Conservation (phyloP, 164 flowering plant species). For the Magnolia officinalis region DNA sequence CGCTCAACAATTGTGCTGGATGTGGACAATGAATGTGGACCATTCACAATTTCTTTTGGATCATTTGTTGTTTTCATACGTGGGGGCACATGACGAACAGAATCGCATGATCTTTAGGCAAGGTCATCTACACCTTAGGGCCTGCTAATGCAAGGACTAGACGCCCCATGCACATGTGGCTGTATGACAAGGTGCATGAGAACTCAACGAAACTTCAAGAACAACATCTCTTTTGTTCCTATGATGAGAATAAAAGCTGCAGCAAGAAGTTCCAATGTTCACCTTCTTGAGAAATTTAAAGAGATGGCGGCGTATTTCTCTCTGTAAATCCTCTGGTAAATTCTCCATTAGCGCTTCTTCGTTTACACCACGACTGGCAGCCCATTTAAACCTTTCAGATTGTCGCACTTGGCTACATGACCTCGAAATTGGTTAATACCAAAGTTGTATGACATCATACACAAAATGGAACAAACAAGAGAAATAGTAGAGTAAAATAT, state of each 20-base stretch:
- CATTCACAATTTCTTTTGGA: too few relatives aligned
- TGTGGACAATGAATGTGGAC: too few relatives aligned
- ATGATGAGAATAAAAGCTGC: neutral
- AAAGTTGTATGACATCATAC: neutral
- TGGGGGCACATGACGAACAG: too few relatives aligned
- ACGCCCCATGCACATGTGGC: too few relatives aligned
- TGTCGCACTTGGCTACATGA: conserved; percentile 54
- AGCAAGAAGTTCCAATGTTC: conserved; percentile 11
- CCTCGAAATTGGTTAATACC: neutral
- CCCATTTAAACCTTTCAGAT: conserved; percentile 77
- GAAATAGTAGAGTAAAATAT: too few relatives aligned
- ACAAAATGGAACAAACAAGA: too few relatives aligned
- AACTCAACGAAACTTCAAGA: neutral
- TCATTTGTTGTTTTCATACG: too few relatives aligned
- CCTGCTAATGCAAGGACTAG: too few relatives aligned
- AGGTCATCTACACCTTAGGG: too few relatives aligned
- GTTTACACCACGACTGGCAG: conserved; percentile 72
- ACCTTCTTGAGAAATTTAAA: conserved; percentile 72
- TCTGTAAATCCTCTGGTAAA: conserved; percentile 83
- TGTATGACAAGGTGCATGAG: too few relatives aligned
- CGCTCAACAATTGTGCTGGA: too few relatives aligned
- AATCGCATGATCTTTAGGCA: too few relatives aligned
- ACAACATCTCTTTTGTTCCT: neutral
- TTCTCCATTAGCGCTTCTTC: conserved; percentile 66
- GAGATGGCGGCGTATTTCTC: conserved; percentile 77